Evolutionary conservation across 148 eudicot genomes (phyloP).

Genomic region (Cornus kousa): DNA sequence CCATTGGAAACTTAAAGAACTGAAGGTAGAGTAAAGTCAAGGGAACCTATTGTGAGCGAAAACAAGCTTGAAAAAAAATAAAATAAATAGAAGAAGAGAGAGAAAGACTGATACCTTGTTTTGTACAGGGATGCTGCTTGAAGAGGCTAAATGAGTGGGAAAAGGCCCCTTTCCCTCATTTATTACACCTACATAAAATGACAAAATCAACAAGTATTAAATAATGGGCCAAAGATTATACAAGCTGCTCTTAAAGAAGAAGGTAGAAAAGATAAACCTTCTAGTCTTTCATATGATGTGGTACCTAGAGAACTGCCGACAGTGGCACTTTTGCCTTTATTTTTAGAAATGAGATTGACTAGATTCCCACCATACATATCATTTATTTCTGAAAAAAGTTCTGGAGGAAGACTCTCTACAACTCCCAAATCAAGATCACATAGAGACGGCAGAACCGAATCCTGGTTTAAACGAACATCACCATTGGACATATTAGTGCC

Average conservation of each 20-base stretch:
- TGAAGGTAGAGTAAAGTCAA: constrained; percentile 2
- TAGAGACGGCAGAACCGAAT: constrained; percentile 55
- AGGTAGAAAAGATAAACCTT: constrained; percentile 29
- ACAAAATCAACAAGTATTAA: constrained; percentile 23
- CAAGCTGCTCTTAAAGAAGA: neutral
- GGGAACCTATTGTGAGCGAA: constrained; percentile 1
- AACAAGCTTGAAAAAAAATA: neutral
- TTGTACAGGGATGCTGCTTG: constrained; percentile 14
- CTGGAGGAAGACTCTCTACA: constrained; percentile 79
- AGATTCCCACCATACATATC: constrained; percentile 74
- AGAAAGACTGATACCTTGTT: constrained; percentile 32
- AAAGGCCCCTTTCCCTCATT: constrained; percentile 12
- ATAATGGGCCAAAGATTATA: neutral
- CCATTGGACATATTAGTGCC: constrained; percentile 27
- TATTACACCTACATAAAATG: constrained; percentile 19
- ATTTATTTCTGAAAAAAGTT: constrained; percentile 74
- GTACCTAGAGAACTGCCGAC: constrained; percentile 9
- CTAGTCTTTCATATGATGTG: constrained; percentile 22
- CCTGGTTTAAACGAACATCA: constrained; percentile 24
- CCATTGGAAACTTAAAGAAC: neutral
- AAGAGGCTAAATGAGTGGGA: constrained; percentile 14
- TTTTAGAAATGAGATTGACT: constrained; percentile 45
- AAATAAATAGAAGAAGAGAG: too few relatives aligned
- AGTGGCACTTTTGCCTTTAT: constrained; percentile 37
- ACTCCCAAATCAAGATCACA: constrained; percentile 83